These are phyloP conservation scores for Daldinia sp. DNA, from an alignment of 2,329 filamentous ascomycete genomes.

Conservation along the genomic window DNA sequence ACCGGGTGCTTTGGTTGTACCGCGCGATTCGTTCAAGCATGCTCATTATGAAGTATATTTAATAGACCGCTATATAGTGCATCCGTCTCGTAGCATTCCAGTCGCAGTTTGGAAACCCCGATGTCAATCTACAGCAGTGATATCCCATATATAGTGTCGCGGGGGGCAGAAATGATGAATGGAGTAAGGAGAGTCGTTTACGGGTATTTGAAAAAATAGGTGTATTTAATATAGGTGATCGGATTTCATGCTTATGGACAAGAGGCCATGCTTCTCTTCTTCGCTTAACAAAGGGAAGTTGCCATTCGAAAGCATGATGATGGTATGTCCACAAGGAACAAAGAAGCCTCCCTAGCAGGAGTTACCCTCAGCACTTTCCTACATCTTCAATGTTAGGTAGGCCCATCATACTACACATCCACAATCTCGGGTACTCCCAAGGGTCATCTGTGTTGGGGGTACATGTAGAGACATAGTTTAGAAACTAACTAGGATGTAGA, in stretches of 20 bases:
- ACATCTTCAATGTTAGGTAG: no score
- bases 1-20: slow-evolving; percentile 43
- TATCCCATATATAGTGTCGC: neutral
- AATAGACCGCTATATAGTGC: neutral
- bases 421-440: neutral
- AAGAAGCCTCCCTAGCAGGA: slow-evolving; percentile 1
- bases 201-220: neutral
- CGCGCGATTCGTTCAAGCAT: slow-evolving; percentile 47
- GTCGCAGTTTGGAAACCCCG: neutral
- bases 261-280: neutral
- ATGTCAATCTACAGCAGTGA: neutral
- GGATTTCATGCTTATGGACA: neutral
- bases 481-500: neutral
- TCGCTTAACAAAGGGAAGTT: slow-evolving; percentile 27
- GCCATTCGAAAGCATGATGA: slow-evolving; percentile 6
- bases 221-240: neutral
- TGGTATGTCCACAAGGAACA: neutral
- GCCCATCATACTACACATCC: no score
- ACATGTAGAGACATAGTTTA: neutral
- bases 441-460: neutral
- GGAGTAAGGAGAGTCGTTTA: neutral
- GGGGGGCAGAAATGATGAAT: neutral
- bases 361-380: neutral
- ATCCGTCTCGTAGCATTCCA: slow-evolving; percentile 1
- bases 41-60: slow-evolving; percentile 41